Evolutionary conservation across 768 basidiomycete genomes (phyloP).

Genomic region (Phylloporus arenicola): DNA sequence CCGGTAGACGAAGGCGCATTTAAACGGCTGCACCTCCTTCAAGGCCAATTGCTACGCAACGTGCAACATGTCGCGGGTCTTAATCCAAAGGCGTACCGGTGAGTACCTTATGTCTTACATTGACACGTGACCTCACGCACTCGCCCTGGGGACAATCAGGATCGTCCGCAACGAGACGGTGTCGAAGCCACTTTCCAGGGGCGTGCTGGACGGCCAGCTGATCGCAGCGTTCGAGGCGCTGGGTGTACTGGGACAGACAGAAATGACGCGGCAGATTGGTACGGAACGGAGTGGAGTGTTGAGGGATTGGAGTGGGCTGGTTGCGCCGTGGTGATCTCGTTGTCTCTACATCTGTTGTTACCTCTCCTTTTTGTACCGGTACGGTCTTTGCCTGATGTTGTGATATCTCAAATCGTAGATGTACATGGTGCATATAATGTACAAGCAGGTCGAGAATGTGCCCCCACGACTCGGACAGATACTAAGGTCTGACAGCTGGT

Average conservation of each 20-base stretch:
- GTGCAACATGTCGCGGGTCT: conserved; percentile 89
- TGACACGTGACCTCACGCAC: neutral
- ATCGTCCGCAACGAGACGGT: conserved; percentile 85
- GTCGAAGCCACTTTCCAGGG: conserved; percentile 76
- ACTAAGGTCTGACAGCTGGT: too few species aligned
- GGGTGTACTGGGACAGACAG: conserved; percentile 69
- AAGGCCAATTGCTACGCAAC: conserved; percentile 85
- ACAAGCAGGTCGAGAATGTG: too few species aligned
- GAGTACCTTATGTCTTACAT: conserved; percentile 16
- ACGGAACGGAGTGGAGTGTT: conserved; percentile 60
- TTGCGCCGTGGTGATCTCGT: conserved; percentile 48
- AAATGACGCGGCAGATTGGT: conserved; percentile 87
- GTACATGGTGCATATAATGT: too few species aligned
- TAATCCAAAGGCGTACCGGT: conserved; percentile 92
- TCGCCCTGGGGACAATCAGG: conserved; percentile 35
- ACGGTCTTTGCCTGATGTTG: too few species aligned
- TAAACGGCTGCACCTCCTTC: conserved; percentile 81
- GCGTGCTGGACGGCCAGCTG: conserved; percentile 83
- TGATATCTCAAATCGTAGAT: too few species aligned
- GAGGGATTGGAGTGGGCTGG: conserved; percentile 59
- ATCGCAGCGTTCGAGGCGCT: conserved; percentile 72
- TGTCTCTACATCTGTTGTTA: too few species aligned
- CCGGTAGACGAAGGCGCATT: conserved; percentile 57
- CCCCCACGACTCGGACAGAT: too few species aligned
- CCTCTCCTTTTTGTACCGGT: too few species aligned